These are phyloP conservation scores for Vitis hybrid DNA, from an alignment of 177 flowering plant genomes.

Conservation along the genomic window DNA sequence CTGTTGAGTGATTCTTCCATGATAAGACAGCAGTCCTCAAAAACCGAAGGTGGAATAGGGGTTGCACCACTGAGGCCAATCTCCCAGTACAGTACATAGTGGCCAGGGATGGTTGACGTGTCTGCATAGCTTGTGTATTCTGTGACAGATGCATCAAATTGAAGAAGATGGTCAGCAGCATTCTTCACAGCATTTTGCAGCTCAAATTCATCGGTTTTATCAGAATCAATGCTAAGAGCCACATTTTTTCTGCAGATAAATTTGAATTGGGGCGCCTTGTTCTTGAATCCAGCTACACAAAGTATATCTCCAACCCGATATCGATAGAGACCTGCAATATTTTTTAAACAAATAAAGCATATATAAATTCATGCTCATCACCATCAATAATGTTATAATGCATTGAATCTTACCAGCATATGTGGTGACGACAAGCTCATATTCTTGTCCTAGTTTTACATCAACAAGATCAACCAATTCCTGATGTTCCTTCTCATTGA, in stretches of 20 bases:
- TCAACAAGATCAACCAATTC: conserved; percentile 33
- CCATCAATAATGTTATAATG: not conserved
- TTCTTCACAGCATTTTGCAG: conserved; percentile 31
- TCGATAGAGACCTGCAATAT: conserved; percentile 27
- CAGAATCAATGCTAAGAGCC: conserved; percentile 30
- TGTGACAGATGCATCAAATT: conserved; percentile 15
- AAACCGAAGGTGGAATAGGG: conserved; percentile 24
- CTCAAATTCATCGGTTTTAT: conserved; percentile 35
- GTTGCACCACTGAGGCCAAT: conserved; percentile 4
- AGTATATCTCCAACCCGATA: conserved; percentile 40
- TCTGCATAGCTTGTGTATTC: conserved; percentile 39
- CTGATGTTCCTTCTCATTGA: conserved; percentile 7
- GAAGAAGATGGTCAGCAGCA: conserved; percentile 14
- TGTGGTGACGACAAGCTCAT: conserved; percentile 44
- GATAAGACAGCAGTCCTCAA: conserved; percentile 33
- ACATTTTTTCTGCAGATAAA: conserved; percentile 37
- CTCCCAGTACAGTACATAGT: conserved; percentile 40
- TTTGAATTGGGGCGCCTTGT: conserved; percentile 38
- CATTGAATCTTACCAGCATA: conserved; percentile 29
- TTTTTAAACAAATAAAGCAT: not conserved
- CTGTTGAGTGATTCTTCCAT: conserved; percentile 39
- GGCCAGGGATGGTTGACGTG: conserved; percentile 34
- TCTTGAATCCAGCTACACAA: conserved; percentile 35
- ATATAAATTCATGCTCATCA: not conserved
- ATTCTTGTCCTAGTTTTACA: conserved; percentile 34